Evolutionary conservation across 1,284 basidiomycete species (phyloP), one percentile per base, ranked within the genome.

Genomic region (Pisolithus thermaeus): DNA sequence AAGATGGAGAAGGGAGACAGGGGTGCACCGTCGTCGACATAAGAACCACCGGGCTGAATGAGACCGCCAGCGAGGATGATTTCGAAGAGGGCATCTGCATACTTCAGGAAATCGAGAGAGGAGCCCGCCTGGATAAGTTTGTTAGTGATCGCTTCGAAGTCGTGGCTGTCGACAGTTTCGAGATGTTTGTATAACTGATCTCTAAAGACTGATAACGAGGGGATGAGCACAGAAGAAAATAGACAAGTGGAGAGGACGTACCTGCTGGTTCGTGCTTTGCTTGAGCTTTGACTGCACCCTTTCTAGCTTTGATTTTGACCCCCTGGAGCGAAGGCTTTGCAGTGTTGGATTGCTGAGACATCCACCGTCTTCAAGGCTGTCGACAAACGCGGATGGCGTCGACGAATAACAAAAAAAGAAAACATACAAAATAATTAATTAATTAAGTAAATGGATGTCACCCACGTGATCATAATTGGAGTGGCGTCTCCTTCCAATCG

Each of bases 21-120:
- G 28, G 88, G 84, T 22, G 87, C 87, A 49, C 82, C 84, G 61
- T 96, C 92, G 57, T 97, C 92, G 71, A 97, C 66, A 72, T 91
- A 95, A 63, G 77, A 84, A 53, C 95, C 95, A 50, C 95, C 95
- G 23, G 95, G 96, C 70, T 97, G 95, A 61, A 98, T 83, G 56
- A 98, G 85, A 38, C 93, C 92, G 49, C 95, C 95, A 64, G 92
- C 87, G 62, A 97, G 81, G 64, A 97, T 81, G 70, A 97, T 82
- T 74, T 98, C 95, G 71, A 97, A 97, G 62, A 98, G 85, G 55
- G 87, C 82, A 63, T 97, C 93, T 70, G 89, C 89, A 86, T 98
- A 97, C 75, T 95, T 96, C 71, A 94, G 82, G 68, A 84, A 88
- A 73, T 97, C 94, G 70, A 97, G 87, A 51, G 90, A 88, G 46